phyloP scores from a whole-genome alignment of 305 asterid genomes.

The Plantago lanceolata region DNA sequence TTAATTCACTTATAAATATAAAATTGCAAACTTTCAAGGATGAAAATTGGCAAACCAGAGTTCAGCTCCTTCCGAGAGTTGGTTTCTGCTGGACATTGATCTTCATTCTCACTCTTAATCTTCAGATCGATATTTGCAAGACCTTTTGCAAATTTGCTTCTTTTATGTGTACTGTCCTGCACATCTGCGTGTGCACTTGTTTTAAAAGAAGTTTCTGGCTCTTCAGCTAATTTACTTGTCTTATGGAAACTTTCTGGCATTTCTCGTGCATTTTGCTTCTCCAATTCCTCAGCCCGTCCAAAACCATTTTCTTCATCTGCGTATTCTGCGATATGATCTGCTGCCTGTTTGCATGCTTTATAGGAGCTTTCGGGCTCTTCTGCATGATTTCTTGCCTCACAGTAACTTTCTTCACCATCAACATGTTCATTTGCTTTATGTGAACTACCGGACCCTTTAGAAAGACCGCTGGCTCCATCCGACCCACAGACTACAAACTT shows the following conservation, averaged over 20 bases:
- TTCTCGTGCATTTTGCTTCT: no score
- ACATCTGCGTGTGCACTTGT: neutral
- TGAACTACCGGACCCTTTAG: neutral
- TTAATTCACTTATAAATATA: no score
- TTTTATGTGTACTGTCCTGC: neutral
- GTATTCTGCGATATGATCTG: no score
- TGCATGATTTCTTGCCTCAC: neutral
- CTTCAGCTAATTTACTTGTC: neutral
- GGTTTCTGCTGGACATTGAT: neutral
- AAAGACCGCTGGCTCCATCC: neutral
- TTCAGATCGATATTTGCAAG: neutral
- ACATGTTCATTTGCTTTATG: neutral
- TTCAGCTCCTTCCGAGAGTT: no score
- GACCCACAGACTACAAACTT: neutral
- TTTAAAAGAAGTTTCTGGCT: neutral
- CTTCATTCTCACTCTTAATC: neutral
- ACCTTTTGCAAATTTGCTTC: no score
- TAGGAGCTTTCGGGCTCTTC: neutral
- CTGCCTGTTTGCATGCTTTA: neutral
- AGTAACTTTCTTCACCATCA: neutral
- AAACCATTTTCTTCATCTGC: no score
- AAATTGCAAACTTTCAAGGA: no score
- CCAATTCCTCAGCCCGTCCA: no score
- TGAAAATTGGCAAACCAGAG: no score
- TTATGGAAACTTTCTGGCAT: neutral